Conservation (phyloP, 1,139 yeast species). For the Candida pseudoviswanathii region DNA sequence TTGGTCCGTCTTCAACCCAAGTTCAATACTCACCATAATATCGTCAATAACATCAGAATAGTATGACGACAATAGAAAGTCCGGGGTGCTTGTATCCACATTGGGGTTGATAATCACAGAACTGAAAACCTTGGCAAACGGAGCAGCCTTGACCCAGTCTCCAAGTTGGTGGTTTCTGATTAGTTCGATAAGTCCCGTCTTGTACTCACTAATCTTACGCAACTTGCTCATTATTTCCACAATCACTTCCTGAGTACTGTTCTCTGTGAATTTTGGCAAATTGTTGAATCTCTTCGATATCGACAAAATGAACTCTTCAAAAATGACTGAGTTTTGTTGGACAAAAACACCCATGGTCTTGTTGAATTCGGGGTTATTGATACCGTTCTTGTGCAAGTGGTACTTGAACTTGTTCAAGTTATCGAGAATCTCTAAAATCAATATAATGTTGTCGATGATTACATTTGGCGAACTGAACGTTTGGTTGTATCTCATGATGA, state of each 20-base stretch:
- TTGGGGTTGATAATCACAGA: conserved; percentile 41
- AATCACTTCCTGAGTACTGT: conserved; percentile 69
- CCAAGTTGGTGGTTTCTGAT: conserved; percentile 57
- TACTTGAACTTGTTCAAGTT: conserved; percentile 27
- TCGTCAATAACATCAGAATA: conserved; percentile 78
- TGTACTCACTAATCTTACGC: conserved; percentile 65
- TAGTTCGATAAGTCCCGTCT: conserved; percentile 53
- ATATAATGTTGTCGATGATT: conserved; percentile 30
- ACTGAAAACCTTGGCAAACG: conserved; percentile 53
- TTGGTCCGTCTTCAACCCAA: conserved; percentile 43
- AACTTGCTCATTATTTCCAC: conserved; percentile 66
- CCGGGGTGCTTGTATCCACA: conserved; percentile 42
- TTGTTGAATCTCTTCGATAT: conserved; percentile 54
- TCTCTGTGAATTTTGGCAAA: conserved; percentile 46
- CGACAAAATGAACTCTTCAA: conserved; percentile 57
- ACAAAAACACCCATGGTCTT: conserved; percentile 21
- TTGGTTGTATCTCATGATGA: conserved; percentile 7
- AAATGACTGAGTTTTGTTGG: conserved; percentile 35
- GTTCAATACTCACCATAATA: conserved; percentile 60
- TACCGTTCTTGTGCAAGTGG: conserved; percentile 14
- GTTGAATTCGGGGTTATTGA: conserved; percentile 18
- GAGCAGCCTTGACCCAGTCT: conserved; percentile 65
- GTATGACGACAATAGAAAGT: conserved; percentile 60
- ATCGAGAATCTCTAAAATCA: conserved; percentile 50
- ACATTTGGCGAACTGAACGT: conserved; percentile 15